A percentile compares a stretch with the other conserved stretches of the same genome.
Conservation (phyloP, 2,329 filamentous ascomycete genomes). For the Ophiocordyceps australis region DNA sequence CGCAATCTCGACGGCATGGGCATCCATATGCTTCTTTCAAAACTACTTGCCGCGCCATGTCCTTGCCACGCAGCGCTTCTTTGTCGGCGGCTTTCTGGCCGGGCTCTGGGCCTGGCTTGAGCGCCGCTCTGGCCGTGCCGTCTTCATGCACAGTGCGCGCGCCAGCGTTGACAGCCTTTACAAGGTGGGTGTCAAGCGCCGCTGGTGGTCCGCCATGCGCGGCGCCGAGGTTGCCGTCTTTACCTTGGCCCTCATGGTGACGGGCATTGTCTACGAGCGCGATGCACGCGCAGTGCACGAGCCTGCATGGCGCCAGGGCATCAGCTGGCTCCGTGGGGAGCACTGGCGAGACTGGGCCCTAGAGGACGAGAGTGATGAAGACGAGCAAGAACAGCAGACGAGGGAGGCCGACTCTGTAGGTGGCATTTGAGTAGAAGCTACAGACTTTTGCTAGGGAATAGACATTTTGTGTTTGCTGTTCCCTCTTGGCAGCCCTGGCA, state of each 20-base stretch:
- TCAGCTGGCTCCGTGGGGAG: conserved; percentile 59
- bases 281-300: conserved; percentile 52
- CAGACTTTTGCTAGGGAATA: too few relatives aligned
- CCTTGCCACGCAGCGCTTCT: conserved; percentile 72
- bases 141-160: conserved; percentile 65
- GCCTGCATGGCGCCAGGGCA: conserved; percentile 46
- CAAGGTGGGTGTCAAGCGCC: conserved; percentile 84
- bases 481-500: too few relatives aligned
- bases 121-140: conserved; percentile 39
- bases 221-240: conserved; percentile 78
- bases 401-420: conserved; percentile 1
- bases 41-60: conserved; percentile 54
- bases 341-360: conserved; percentile 55
- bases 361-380: conserved; percentile 31
- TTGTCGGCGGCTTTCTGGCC: conserved; percentile 70
- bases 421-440: conserved; percentile 11
- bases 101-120: conserved; percentile 76
- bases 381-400: conserved; percentile 14
- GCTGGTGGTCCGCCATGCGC: conserved; percentile 70
- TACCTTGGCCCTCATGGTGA: conserved; percentile 57
- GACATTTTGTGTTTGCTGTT: too few relatives aligned
- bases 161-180: conserved; percentile 69
- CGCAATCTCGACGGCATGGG: conserved; percentile 77
- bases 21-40: conserved; percentile 78
- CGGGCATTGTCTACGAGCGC: conserved; percentile 61